These are phyloP conservation scores for Hyphopichia pseudoburtonii DNA, from an alignment of 1,139 yeast species.

Conservation along the genomic window DNA sequence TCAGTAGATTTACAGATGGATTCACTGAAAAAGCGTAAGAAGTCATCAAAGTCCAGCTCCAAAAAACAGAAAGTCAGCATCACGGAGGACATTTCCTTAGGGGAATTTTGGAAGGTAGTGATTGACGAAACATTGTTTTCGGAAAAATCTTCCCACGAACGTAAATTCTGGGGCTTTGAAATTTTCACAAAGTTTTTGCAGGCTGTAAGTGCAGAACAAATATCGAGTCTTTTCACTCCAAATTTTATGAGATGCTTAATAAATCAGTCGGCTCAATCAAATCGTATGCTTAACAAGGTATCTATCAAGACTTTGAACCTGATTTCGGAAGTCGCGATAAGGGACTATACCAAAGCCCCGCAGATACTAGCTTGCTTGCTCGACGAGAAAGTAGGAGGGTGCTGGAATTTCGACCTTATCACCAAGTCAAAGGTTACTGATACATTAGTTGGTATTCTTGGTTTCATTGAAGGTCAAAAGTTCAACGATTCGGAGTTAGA, in stretches of 20 bases:
- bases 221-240: constrained; percentile 55
- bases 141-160: constrained; percentile 75
- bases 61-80: constrained; percentile 26
- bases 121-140: constrained; percentile 82
- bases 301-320: constrained; percentile 52
- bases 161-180: constrained; percentile 86
- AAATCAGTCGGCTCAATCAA: constrained; percentile 71
- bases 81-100: constrained; percentile 38
- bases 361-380: constrained; percentile 50
- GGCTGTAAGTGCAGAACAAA: constrained; percentile 25
- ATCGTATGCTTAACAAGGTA: constrained; percentile 65
- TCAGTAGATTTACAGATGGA: constrained; percentile 17
- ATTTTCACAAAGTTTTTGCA: constrained; percentile 55
- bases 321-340: constrained; percentile 38
- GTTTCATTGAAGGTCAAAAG: constrained; percentile 12
- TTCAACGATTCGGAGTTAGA: constrained; percentile 14
- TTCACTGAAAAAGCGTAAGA: constrained; percentile 25
- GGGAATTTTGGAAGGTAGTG: constrained; percentile 77
- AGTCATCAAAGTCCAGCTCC: constrained; percentile 32
- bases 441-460: constrained; percentile 41
- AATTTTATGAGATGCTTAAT: constrained; percentile 74
- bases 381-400: constrained; percentile 52
- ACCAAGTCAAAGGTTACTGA: constrained; percentile 74
- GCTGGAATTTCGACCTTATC: constrained; percentile 73
- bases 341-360: constrained; percentile 46